Conservation (phyloP, 495 filamentous ascomycete species). For the Trypethelium eluteriae region DNA sequence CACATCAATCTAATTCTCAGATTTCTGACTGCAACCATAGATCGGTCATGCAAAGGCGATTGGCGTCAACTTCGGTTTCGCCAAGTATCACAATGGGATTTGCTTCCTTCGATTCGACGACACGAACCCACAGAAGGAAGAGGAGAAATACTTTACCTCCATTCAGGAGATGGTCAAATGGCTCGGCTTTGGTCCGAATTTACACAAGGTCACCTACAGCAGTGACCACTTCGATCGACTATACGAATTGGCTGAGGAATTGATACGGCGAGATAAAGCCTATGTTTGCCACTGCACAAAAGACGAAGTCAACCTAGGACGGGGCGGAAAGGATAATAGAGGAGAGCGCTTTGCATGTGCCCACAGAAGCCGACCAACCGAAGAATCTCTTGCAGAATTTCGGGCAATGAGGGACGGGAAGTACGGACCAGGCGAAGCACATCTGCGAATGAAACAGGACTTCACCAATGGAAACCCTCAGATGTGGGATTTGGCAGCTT, state of each 20-base stretch:
- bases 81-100: conserved; percentile 71
- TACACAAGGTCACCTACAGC: conserved; percentile 63
- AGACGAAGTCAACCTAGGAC: conserved; percentile 72
- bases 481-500: conserved; percentile 72
- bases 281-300: conserved; percentile 72
- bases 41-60: conserved; percentile 80
- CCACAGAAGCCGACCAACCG: conserved; percentile 65
- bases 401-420: conserved; percentile 84
- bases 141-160: conserved; percentile 38
- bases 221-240: conserved; percentile 79
- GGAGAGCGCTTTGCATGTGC: conserved; percentile 66
- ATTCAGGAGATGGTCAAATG: conserved; percentile 41
- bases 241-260: conserved; percentile 79
- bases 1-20: no score
- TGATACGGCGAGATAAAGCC: conserved; percentile 64
- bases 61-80: conserved; percentile 93
- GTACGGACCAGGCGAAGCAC: conserved; percentile 80
- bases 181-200: conserved; percentile 38
- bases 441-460: conserved; percentile 87
- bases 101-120: conserved; percentile 46
- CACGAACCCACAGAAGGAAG: conserved; percentile 42
- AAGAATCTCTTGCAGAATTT: conserved; percentile 75
- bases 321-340: conserved; percentile 61
- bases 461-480: conserved; percentile 44
- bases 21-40: no score